These are phyloP conservation scores for Venturia asperata DNA, from an alignment of 2,329 filamentous ascomycete genomes.

Conservation along the genomic window DNA sequence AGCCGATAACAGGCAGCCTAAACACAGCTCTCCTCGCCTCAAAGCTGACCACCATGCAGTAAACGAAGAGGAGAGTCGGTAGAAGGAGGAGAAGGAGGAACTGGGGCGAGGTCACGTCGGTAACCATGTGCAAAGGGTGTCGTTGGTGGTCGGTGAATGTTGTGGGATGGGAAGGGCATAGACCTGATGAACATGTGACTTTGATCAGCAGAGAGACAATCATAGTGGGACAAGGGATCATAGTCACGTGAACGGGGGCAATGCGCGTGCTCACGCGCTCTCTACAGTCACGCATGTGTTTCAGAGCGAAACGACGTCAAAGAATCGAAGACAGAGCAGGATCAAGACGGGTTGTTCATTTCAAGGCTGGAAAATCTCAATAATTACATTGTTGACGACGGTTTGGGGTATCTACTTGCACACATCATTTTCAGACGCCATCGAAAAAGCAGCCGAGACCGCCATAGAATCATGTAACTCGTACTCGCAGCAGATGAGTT, in stretches of 20 bases:
- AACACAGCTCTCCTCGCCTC: slow-evolving; percentile 29
- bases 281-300: not conserved
- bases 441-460: not conserved
- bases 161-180: not conserved
- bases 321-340: too few relatives aligned
- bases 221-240: not conserved
- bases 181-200: not conserved
- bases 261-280: not conserved
- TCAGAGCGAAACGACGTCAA: too few relatives aligned
- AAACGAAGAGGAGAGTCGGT: slow-evolving; percentile 25
- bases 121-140: slow-evolving; percentile 1
- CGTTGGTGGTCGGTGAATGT: not conserved
- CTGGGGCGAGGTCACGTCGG: slow-evolving; percentile 22
- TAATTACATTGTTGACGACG: slow-evolving; percentile 6
- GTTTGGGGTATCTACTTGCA: slow-evolving; percentile 9
- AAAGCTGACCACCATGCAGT: slow-evolving; percentile 34
- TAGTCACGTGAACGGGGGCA: not conserved
- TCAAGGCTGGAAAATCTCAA: not conserved
- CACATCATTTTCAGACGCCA: not conserved
- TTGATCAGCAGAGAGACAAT: not conserved
- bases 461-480: not conserved
- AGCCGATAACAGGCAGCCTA: slow-evolving; percentile 26
- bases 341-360: too few relatives aligned
- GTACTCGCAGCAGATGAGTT: not conserved
- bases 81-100: slow-evolving; percentile 27